phyloP scores from a whole-genome alignment of 176 grass and related monocot species.

The Rhynchospora tenuis region DNA sequence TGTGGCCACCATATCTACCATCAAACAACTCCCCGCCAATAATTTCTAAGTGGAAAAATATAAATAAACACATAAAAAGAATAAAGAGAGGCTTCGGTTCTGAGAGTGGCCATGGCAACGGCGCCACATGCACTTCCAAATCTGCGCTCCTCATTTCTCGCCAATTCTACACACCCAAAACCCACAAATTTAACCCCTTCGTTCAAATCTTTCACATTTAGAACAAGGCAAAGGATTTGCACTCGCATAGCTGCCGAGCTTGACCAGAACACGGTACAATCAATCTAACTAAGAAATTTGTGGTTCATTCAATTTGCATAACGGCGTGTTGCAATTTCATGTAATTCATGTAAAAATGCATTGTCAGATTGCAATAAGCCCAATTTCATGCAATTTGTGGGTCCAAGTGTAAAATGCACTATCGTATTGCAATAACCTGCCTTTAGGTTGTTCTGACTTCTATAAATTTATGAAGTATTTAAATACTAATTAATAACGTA shows the following conservation, averaged over 20 bases:
- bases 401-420: background rate
- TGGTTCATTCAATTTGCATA: background rate
- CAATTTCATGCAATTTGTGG: slow-evolving; percentile 6
- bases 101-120: slow-evolving; percentile 35
- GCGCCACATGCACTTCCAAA: slow-evolving; percentile 36
- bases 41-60: background rate
- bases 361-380: too few species aligned
- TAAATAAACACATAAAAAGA: background rate
- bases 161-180: slow-evolving; percentile 13
- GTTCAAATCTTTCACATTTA: slow-evolving; percentile 1
- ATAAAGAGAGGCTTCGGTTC: background rate
- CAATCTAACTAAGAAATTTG: background rate
- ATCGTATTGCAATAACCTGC: background rate
- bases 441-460: background rate
- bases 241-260: slow-evolving; percentile 72
- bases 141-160: slow-evolving; percentile 46
- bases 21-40: slow-evolving; percentile 13
- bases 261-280: slow-evolving; percentile 84
- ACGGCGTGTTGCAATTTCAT: background rate
- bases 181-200: slow-evolving; percentile 4
- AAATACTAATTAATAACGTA: too few species aligned
- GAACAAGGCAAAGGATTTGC: background rate
- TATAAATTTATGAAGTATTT: background rate
- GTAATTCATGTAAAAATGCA: background rate
- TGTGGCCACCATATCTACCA: slow-evolving; percentile 14